Percentiles rank a stretch among this genome's conserved stretches.
Conservation (phyloP, 2,329 filamentous ascomycete genomes). For the Juglanconis oblonga region DNA sequence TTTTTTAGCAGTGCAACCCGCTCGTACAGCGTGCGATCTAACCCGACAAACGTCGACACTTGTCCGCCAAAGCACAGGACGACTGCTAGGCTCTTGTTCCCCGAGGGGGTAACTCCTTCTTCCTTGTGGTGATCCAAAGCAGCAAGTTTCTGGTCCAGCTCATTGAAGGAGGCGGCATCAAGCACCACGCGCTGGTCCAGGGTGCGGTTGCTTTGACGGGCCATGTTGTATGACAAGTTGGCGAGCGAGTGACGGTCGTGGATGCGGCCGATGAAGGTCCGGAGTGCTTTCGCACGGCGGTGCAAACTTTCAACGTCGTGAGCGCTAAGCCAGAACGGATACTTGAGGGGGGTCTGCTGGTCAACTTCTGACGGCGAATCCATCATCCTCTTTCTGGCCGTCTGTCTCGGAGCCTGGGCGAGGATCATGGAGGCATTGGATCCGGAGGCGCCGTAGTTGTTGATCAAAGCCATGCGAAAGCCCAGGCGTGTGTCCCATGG, state of each 20-base stretch:
- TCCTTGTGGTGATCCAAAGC: background rate
- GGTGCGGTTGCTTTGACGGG: conserved; percentile 27
- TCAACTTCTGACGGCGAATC: background rate
- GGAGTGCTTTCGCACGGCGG: background rate
- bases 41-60: conserved; percentile 26
- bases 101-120: background rate
- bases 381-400: background rate
- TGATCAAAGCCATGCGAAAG: conserved; percentile 26
- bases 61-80: conserved; percentile 20
- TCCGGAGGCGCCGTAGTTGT: conserved; percentile 36
- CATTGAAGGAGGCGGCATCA: conserved; percentile 23
- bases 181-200: conserved; percentile 25
- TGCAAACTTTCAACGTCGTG: background rate
- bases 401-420: background rate
- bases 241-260: background rate
- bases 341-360: background rate
- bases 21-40: conserved; percentile 31
- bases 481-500: conserved; percentile 21
- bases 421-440: conserved; percentile 28
- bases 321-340: conserved; percentile 3
- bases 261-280: background rate
- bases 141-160: conserved; percentile 19
- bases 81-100: background rate
- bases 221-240: conserved; percentile 31
- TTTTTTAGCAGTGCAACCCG: conserved; percentile 20